Evolutionary conservation across 495 filamentous ascomycete species (phyloP), one percentile per base, ranked within the genome.

Genomic region (Parachaetomium inaequale): DNA sequence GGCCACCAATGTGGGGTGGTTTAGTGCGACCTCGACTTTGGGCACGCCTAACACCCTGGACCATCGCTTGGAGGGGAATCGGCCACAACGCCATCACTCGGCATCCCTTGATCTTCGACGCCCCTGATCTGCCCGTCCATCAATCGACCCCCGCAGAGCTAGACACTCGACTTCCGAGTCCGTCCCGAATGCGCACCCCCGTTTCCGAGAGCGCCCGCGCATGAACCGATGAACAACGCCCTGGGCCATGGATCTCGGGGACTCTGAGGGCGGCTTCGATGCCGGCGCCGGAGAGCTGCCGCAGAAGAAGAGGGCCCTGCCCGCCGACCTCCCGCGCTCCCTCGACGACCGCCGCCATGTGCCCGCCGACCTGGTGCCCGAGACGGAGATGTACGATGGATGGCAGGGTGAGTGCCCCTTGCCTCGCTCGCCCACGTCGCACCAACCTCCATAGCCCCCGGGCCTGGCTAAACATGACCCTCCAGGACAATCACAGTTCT

Each of bases 381-480:
- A 97, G 79, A 96, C 92, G 26, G 93, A 98, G 82, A 89, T 96
- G 79, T 98, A 98, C 72, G 94, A 98, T 83, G 95, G 90, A 61
- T 98, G 94, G 94, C 92, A 96, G 87, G 93, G 93, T 96, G 72
- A 36, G 78, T 72, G 38, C 19, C 40, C 5, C 50, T 47, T 60
- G 15, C 19, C 26, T 55, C 71, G 54, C 46, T 23, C 46, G 31
- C 40, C 51, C 53, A 63, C 56, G 59, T 66, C 66, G 62, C 64
- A 49, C 58, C n/a, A 29, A 32, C 42, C 54, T 38, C 50, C 19
- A 46, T 19, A 21, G n/a, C 19, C n/a, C 3, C n/a, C 4, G n/a
- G 11, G 6, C 32, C 45, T 57, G 62, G 56, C 66, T 71, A 66
- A 74, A 46, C 34, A 49, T 67, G 58, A n/a, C 60, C 45, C 55